Evolutionary conservation across 2,329 filamentous ascomycete genomes (phyloP).

Genomic region (Hypomyces rosellus): DNA sequence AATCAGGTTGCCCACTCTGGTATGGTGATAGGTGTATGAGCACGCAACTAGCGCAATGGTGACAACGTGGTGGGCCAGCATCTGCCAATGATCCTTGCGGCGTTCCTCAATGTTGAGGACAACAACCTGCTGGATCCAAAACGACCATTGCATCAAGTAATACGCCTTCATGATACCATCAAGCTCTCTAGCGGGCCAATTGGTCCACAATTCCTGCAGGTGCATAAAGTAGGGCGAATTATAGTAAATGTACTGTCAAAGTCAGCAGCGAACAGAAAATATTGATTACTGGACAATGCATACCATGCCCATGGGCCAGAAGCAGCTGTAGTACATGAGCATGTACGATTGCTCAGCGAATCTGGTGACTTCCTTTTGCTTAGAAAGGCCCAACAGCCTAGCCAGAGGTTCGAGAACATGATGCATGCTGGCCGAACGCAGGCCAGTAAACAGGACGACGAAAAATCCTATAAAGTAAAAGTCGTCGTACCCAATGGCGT

Average conservation of each 20-base stretch:
- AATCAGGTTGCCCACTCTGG: slow-evolving; percentile 81
- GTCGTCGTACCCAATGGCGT: slow-evolving; percentile 74
- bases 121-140: slow-evolving; percentile 91
- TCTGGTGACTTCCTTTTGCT: slow-evolving; percentile 67
- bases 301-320: slow-evolving; percentile 81
- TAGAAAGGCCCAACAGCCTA: slow-evolving; percentile 62
- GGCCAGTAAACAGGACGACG: slow-evolving; percentile 76
- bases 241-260: slow-evolving; percentile 68
- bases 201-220: slow-evolving; percentile 71
- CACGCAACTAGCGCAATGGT: slow-evolving; percentile 74
- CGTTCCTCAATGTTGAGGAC: slow-evolving; percentile 92
- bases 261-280: not conserved
- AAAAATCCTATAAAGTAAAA: slow-evolving; percentile 68
- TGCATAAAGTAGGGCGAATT: slow-evolving; percentile 74
- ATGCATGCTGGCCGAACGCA: slow-evolving; percentile 79
- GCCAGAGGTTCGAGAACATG: slow-evolving; percentile 76
- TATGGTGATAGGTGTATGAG: slow-evolving; percentile 83
- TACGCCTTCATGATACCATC: slow-evolving; percentile 79
- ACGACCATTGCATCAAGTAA: slow-evolving; percentile 82
- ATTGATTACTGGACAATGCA: slow-evolving; percentile 22
- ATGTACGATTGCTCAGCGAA: slow-evolving; percentile 95
- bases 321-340: slow-evolving; percentile 70
- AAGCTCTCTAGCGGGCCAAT: slow-evolving; percentile 77
- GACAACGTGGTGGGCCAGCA: slow-evolving; percentile 94
- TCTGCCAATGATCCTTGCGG: slow-evolving; percentile 91